phyloP scores from a whole-genome alignment of 371 early-diverging fungal genomes.

The Dichotomocladium elegans region DNA sequence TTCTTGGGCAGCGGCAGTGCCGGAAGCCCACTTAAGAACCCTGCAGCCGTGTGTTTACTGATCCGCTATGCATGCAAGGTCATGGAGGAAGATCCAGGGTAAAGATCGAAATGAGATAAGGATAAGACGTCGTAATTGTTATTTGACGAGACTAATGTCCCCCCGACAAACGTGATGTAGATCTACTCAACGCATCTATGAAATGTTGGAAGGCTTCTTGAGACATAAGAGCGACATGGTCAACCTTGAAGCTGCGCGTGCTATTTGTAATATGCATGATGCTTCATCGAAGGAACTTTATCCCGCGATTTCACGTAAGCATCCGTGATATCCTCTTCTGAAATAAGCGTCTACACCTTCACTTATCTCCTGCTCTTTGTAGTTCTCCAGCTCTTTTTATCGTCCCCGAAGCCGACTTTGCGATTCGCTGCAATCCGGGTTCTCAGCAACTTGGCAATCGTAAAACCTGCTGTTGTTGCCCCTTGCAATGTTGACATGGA shows the following conservation, averaged over 20 bases:
- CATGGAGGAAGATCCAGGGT: conserved; percentile 86
- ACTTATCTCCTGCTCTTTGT: not conserved
- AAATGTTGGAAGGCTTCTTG: conserved; percentile 85
- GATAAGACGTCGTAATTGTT: not conserved
- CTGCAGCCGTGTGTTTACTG: conserved; percentile 89
- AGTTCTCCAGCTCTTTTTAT: conserved; percentile 90
- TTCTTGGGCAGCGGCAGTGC: conserved; percentile 45
- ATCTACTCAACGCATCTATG: conserved; percentile 69
- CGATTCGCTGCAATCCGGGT: conserved; percentile 97
- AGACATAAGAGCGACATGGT: conserved; percentile 97
- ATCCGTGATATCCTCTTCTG: not conserved
- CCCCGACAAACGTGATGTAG: conserved; percentile 24
- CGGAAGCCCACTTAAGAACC: conserved; percentile 66
- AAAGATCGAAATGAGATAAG: not conserved
- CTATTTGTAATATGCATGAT: conserved; percentile 86
- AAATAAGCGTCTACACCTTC: too few species aligned
- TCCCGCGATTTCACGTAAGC: conserved; percentile 81
- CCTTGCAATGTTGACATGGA: conserved; percentile 98
- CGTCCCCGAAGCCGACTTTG: conserved; percentile 88
- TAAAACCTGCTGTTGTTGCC: conserved; percentile 84
- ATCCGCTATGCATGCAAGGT: conserved; percentile 92
- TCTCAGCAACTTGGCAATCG: conserved; percentile 86
- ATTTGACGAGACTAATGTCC: not conserved
- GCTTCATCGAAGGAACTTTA: conserved; percentile 83
- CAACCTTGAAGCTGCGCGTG: conserved; percentile 95